Conservation (phyloP, 257 asterid species). For the Penstemon newberryi region DNA sequence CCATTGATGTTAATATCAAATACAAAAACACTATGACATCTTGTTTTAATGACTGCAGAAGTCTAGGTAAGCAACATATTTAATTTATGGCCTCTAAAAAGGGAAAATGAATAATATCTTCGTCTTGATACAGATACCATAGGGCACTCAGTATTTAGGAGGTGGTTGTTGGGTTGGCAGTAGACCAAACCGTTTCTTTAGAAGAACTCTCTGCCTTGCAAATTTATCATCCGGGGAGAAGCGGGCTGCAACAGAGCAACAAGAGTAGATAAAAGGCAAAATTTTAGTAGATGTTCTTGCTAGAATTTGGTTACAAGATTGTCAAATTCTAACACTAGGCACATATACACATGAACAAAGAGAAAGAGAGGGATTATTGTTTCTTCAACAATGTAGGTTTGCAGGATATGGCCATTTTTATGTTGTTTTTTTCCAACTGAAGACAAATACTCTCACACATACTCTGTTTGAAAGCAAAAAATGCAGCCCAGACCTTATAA, state of each 20-base stretch:
- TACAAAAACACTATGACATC: not conserved
- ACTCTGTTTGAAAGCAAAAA: not conserved
- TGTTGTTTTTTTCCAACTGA: not conserved
- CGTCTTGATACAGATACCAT: not conserved
- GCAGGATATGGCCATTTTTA: not conserved
- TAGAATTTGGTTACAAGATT: not conserved
- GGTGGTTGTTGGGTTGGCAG: conserved; percentile 71
- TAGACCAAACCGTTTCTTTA: conserved; percentile 74
- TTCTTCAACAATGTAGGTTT: not conserved
- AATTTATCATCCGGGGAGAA: conserved; percentile 79
- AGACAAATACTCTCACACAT: not conserved
- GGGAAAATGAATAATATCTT: not conserved
- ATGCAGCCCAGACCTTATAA: not conserved
- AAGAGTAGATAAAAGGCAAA: not conserved
- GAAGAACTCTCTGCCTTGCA: conserved; percentile 73
- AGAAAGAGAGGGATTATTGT: not conserved
- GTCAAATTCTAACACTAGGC: not conserved
- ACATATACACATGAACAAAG: not conserved
- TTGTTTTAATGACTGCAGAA: conserved; percentile 2
- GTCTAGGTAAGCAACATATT: conserved; percentile 1
- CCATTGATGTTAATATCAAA: not conserved
- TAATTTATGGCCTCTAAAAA: not conserved
- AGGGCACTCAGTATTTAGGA: conserved; percentile 44
- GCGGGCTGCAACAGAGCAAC: conserved; percentile 51
- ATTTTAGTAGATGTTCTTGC: no score